phyloP scores from a whole-genome alignment of 345 rosid genomes.

The Lenwebbia sp. region DNA sequence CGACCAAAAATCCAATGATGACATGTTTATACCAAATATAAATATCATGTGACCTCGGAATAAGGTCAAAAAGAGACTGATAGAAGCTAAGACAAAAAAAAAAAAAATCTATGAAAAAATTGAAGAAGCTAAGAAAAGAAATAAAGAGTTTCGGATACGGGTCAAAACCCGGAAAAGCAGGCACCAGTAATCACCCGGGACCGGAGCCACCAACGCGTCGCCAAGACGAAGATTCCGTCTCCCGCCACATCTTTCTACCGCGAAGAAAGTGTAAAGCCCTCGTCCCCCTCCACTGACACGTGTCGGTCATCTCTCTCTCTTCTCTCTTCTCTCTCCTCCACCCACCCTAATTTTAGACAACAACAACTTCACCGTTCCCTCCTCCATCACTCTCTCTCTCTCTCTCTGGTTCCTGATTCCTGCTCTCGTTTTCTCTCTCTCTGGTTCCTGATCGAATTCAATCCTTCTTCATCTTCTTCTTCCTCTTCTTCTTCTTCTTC shows the following conservation, averaged over 20 bases:
- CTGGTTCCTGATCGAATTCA: not conserved
- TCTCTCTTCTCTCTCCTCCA: not conserved
- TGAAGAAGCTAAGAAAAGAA: not conserved
- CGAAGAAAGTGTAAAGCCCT: not conserved
- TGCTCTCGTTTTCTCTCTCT: conserved; percentile 7
- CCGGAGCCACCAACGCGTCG: not conserved
- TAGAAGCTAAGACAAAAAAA: not conserved
- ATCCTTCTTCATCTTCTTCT: conserved; percentile 1
- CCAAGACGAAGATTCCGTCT: not conserved
- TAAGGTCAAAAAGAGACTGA: too few species aligned
- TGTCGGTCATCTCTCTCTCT: conserved; percentile 13
- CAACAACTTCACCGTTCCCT: conserved; percentile 12
- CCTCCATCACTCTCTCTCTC: conserved; percentile 17
- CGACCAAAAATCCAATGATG: not conserved
- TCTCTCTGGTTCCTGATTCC: conserved; percentile 21
- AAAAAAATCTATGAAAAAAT: not conserved
- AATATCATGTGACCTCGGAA: not conserved
- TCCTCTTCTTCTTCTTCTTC: not conserved
- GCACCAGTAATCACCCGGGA: not conserved
- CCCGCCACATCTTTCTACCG: not conserved
- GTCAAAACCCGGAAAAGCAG: not conserved
- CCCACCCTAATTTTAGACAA: not conserved
- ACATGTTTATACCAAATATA: not conserved
- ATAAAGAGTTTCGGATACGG: not conserved
- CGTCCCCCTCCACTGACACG: not conserved